Evolutionary conservation across 192 early-diverging fungal species (phyloP), one percentile per base, ranked within the genome.

Genomic region (Cetraspora pellucida): DNA sequence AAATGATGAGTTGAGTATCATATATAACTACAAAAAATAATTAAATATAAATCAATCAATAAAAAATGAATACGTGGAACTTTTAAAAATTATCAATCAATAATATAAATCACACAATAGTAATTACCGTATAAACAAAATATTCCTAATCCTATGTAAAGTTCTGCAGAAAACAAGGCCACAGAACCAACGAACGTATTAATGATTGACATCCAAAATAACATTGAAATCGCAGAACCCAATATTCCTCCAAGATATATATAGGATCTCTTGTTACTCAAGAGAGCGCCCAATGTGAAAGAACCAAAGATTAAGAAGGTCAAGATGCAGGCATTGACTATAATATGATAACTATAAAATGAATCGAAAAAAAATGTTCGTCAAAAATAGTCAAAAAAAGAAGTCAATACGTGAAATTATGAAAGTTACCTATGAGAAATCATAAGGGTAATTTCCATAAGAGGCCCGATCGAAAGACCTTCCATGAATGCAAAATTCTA

Each of bases 1-100:
- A 73, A 69, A 88, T 70, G 50, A 88, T 85, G 28, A 83, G n/a
- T 78, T 88, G 87, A n/a, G 87, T 88, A 77, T 88, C 87, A 77
- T 82, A 88, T 7, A 88, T 50, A 3, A 88, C 74, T 76, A 11
- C 23, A 52, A 30, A 72, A 19, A 55, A 72, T 45, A 46, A 45
- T n/a, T n/a, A n/a, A n/a, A n/a, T n/a, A n/a, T n/a, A n/a, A 23
- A 21, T 45, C 10, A 10, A 44, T 45, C 37, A 21, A n/a, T 21
- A 58, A 59, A 10, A 47, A 65, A 7, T 19, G 25, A 75, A 54
- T 58, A 21, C 45, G 30, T 45, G 4, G 19, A 52, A 45, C 14
- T 50, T 17, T 57, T 7, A 30, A 16, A 52, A 54, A 25, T 58
- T 10, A 68, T 45, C 2, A 49, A 49, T n/a, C 10, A n/a, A 69